A percentile compares a stretch with the other conserved stretches of the same genome.
phyloP scores from a whole-genome alignment of 768 basidiomycete genomes.

The Auricularia sp. region DNA sequence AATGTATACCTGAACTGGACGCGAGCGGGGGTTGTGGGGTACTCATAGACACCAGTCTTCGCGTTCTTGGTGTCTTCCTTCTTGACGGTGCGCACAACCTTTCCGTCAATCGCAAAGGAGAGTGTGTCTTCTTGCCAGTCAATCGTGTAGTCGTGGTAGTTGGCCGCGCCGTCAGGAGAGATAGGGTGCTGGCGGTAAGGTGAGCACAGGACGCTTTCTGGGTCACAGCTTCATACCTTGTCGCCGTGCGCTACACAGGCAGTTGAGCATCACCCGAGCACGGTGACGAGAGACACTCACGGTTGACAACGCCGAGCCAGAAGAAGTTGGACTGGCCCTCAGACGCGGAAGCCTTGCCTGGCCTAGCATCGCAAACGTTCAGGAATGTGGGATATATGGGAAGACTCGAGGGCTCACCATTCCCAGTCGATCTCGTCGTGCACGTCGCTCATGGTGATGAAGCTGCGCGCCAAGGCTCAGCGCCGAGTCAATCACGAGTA shows the following conservation, averaged over 20 bases:
- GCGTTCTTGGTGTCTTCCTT: constrained; percentile 45
- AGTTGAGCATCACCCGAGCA: background rate
- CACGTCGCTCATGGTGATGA: constrained; percentile 72
- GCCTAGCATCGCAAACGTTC: constrained; percentile 8
- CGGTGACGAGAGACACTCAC: background rate
- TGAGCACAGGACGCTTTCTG: no score
- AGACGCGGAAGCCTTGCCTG: constrained; percentile 33
- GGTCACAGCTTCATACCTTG: constrained; percentile 10
- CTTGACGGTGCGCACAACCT: constrained; percentile 57
- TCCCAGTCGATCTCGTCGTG: constrained; percentile 89
- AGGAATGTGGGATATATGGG: background rate
- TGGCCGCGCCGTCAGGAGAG: constrained; percentile 52
- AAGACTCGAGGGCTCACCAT: constrained; percentile 30
- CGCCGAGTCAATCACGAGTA: constrained; percentile 1
- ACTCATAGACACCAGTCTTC: constrained; percentile 45
- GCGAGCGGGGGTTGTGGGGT: constrained; percentile 70
- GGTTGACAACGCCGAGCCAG: constrained; percentile 27
- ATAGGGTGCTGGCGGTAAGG: constrained; percentile 22
- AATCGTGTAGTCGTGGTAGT: constrained; percentile 76
- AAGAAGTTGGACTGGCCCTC: constrained; percentile 73
- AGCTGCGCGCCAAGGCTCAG: constrained; percentile 16
- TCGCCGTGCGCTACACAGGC: constrained; percentile 31
- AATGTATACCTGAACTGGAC: constrained; percentile 64
- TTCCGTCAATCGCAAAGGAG: constrained; percentile 61
- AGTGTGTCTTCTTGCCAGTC: constrained; percentile 69